Evolutionary conservation across 768 basidiomycete genomes (phyloP).

Genomic region (Cubamyces sp.): DNA sequence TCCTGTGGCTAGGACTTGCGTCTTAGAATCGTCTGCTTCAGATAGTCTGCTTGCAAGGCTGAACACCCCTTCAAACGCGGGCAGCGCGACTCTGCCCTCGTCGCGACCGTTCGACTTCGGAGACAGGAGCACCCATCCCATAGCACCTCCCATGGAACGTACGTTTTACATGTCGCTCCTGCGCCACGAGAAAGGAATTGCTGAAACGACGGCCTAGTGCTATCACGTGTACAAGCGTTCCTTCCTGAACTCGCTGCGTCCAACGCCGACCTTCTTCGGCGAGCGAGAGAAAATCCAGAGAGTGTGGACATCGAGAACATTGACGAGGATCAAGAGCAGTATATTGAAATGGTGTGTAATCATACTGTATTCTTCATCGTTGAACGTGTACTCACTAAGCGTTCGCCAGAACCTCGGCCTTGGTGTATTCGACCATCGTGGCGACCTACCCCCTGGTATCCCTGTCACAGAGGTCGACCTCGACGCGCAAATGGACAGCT

Average conservation of each 20-base stretch:
- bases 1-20: background rate
- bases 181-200: background rate
- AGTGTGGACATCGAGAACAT: conserved; percentile 76
- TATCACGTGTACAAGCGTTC: conserved; percentile 68
- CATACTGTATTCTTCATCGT: background rate
- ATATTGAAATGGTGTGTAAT: conserved; percentile 54
- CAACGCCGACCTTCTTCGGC: conserved; percentile 54
- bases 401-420: conserved; percentile 60
- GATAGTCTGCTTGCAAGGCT: conserved; percentile 10
- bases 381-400: background rate
- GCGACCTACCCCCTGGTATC: conserved; percentile 11
- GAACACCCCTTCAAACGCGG: background rate
- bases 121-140: conserved; percentile 35
- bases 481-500: background rate
- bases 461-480: conserved; percentile 20
- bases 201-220: conserved; percentile 46
- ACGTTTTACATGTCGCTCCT: conserved; percentile 30
- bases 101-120: conserved; percentile 39
- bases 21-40: background rate
- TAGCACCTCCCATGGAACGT: conserved; percentile 55
- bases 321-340: conserved; percentile 47
- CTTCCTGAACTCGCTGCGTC: conserved; percentile 69
- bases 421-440: conserved; percentile 51
- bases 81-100: background rate
- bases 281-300: conserved; percentile 50